Percentiles rank a stretch among this genome's conserved stretches.
These are phyloP conservation scores for Arthonia radiata DNA, from an alignment of 495 filamentous ascomycete species.

Conservation along the genomic window DNA sequence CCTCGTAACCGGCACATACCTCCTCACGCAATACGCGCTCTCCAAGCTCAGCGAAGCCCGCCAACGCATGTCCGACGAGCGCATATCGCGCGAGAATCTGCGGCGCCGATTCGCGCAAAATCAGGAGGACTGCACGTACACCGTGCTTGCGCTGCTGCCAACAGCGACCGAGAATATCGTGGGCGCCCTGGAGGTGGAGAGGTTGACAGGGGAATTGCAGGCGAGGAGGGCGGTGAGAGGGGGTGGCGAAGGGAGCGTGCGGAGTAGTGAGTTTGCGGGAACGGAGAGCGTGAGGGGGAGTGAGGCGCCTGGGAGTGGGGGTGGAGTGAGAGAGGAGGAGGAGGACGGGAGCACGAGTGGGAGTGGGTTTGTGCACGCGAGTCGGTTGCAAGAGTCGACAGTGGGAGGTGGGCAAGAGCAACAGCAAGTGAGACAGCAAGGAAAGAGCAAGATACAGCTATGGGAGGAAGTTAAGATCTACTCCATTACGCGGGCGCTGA, in stretches of 20 bases:
- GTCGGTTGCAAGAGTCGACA: constrained; percentile 22
- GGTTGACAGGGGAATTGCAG: constrained; percentile 72
- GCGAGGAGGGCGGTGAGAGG: constrained; percentile 48
- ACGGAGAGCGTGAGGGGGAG: constrained; percentile 26
- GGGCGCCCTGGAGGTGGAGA: constrained; percentile 67
- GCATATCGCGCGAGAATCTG: constrained; percentile 85
- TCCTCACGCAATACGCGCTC: constrained; percentile 78
- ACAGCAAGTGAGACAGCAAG: constrained; percentile 19
- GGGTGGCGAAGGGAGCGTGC: neutral
- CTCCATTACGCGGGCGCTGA: constrained; percentile 75
- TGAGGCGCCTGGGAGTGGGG: constrained; percentile 41
- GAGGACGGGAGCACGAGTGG: constrained; percentile 59
- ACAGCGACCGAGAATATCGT: constrained; percentile 75
- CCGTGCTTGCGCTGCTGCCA: constrained; percentile 84
- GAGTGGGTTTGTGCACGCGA: constrained; percentile 63
- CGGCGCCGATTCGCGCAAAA: constrained; percentile 94
- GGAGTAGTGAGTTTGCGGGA: constrained; percentile 22
- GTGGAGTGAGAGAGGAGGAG: too few species aligned
- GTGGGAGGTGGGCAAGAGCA: constrained; percentile 12
- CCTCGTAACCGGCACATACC: constrained; percentile 68
- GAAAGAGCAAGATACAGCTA: constrained; percentile 69
- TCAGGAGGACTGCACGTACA: constrained; percentile 94
- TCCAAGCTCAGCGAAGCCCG: constrained; percentile 74
- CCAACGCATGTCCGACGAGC: constrained; percentile 84
- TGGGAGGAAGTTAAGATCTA: constrained; percentile 97